Percentiles rank a stretch among this genome's conserved stretches.
These are phyloP conservation scores for Apiospora phragmitis DNA, from an alignment of 2,329 filamentous ascomycete genomes.

Conservation along the genomic window DNA sequence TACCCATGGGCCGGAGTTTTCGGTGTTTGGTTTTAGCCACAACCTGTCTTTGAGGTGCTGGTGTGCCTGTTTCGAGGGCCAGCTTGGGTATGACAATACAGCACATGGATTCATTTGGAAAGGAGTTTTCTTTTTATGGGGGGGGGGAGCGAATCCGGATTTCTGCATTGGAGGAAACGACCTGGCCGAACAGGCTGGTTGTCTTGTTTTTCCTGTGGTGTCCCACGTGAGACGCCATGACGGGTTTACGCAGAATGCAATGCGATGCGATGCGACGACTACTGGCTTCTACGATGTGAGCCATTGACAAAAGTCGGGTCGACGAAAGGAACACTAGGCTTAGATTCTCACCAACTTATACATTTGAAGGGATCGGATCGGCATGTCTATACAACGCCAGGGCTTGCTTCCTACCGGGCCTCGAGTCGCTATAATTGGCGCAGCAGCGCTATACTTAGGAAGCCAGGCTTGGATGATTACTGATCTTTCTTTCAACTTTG, in stretches of 20 bases:
- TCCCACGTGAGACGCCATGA: neutral
- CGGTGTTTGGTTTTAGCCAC: slow-evolving; percentile 6
- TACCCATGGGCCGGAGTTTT: slow-evolving; percentile 9
- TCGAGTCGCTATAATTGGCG: neutral
- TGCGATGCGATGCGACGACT: neutral
- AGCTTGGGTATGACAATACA: neutral
- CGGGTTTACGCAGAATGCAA: neutral
- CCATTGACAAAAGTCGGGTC: neutral
- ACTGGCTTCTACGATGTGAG: neutral
- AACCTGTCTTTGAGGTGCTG: neutral
- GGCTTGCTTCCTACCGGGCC: neutral
- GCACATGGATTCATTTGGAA: slow-evolving; percentile 7
- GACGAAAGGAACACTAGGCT: neutral
- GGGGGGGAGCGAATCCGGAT: neutral
- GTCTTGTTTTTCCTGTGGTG: neutral
- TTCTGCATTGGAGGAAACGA: neutral
- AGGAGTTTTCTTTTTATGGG: neutral
- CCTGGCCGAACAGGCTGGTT: neutral
- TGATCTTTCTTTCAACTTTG: neutral
- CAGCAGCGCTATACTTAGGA: neutral
- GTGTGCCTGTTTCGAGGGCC: neutral
- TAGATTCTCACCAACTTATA: neutral
- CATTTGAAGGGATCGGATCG: neutral
- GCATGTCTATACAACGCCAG: neutral
- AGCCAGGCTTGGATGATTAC: neutral